Evolutionary conservation across 140 eudicot genomes (phyloP).

Genomic region (Oenanthe javanica): DNA sequence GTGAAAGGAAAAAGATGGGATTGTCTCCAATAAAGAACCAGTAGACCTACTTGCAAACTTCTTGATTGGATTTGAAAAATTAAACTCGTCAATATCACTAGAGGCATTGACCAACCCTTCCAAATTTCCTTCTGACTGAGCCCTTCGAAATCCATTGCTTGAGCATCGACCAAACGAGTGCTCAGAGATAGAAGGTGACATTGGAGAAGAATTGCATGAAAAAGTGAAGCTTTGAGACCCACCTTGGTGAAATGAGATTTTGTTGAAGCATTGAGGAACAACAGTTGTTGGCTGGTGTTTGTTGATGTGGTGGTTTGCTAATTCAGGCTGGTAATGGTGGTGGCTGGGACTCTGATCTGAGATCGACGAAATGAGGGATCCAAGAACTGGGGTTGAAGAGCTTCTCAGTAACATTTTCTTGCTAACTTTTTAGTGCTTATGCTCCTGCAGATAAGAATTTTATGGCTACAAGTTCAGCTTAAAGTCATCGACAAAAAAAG

Average conservation of each 20-base stretch:
- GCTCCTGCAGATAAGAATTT: background rate
- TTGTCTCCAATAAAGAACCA: slow-evolving; percentile 45
- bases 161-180: background rate
- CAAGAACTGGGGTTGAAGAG: slow-evolving; percentile 84
- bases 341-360: slow-evolving; percentile 53
- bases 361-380: slow-evolving; percentile 55
- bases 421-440: background rate
- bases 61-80: slow-evolving; percentile 23
- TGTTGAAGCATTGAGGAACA: slow-evolving; percentile 28
- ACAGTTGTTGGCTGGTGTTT: slow-evolving; percentile 26
- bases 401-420: slow-evolving; percentile 61
- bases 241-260: slow-evolving; percentile 28
- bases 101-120: slow-evolving; percentile 33
- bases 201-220: slow-evolving; percentile 46
- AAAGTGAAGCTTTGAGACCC: slow-evolving; percentile 29
- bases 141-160: slow-evolving; percentile 30
- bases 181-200: slow-evolving; percentile 31
- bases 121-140: slow-evolving; percentile 71
- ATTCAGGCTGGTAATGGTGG: slow-evolving; percentile 30
- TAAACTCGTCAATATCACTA: slow-evolving; percentile 21
- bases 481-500: background rate
- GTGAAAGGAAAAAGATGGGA: slow-evolving; percentile 54
- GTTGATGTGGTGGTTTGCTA: slow-evolving; percentile 13
- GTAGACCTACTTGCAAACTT: slow-evolving; percentile 29
- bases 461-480: background rate